phyloP scores from a whole-genome alignment of 148 eudicot genomes.

The Polygonum aviculare region DNA sequence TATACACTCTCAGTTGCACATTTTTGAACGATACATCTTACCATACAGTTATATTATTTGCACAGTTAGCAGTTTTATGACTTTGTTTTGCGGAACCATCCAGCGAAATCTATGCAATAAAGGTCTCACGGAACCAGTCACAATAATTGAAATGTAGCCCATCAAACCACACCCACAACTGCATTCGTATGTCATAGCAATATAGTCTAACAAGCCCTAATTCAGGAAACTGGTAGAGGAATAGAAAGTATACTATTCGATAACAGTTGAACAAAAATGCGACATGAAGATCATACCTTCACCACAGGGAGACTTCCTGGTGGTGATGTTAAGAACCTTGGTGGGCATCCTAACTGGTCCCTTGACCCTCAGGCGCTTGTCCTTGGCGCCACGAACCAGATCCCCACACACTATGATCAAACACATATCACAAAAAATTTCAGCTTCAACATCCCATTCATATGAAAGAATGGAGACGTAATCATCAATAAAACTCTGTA shows the following conservation, averaged over 20 bases:
- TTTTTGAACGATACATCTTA: too few relatives aligned
- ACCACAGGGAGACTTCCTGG: conserved; percentile 94
- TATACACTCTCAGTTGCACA: background rate
- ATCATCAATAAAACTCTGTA: background rate
- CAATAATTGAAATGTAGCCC: background rate
- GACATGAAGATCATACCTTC: conserved; percentile 53
- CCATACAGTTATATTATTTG: too few relatives aligned
- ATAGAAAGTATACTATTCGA: background rate
- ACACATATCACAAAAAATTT: background rate
- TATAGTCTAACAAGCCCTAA: background rate
- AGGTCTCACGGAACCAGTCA: background rate
- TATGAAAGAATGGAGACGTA: background rate
- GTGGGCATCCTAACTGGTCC: conserved; percentile 96
- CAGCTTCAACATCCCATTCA: background rate
- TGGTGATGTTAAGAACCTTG: conserved; percentile 80
- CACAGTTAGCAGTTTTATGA: too few relatives aligned
- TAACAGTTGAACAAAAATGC: background rate
- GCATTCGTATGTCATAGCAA: background rate
- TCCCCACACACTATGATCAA: conserved; percentile 59
- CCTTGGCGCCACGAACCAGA: conserved; percentile 92
- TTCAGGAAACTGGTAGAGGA: background rate
- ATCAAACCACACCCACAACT: background rate
- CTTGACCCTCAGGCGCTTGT: conserved; percentile 75
- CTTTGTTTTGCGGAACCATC: background rate
- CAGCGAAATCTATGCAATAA: background rate